Conservation (phyloP, 2,329 filamentous ascomycete species). For the Coniochaeta prunicola region DNA sequence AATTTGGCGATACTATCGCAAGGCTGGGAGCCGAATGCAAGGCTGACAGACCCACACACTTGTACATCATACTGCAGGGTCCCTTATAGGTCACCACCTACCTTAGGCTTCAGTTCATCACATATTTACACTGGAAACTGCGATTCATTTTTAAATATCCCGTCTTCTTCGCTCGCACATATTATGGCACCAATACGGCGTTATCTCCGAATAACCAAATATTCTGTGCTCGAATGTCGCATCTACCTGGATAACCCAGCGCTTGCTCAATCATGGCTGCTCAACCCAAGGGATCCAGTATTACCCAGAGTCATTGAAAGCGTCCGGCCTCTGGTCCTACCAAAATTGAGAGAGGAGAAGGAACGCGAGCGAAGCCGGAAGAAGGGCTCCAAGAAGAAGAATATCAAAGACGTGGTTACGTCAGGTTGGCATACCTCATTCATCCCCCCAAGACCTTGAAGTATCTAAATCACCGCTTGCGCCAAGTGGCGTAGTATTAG, state of each 20-base stretch:
- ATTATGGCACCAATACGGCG: conserved; percentile 80
- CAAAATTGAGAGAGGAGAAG: conserved; percentile 83
- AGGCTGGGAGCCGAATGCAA: background rate
- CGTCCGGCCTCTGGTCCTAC: conserved; percentile 77
- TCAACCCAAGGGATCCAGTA: conserved; percentile 67
- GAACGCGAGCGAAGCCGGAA: conserved; percentile 57
- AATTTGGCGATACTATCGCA: background rate
- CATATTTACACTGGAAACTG: background rate
- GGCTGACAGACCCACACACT: conserved; percentile 1
- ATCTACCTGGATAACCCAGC: conserved; percentile 92
- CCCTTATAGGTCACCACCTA: background rate
- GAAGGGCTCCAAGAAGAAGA: conserved; percentile 64
- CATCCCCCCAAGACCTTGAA: background rate
- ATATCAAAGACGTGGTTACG: conserved; percentile 80
- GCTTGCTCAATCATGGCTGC: conserved; percentile 74
- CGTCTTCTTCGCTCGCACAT: background rate
- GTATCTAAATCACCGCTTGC: background rate
- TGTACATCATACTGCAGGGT: background rate
- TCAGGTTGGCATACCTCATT: conserved; percentile 50
- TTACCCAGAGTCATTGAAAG: conserved; percentile 78
- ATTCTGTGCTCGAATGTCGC: conserved; percentile 91
- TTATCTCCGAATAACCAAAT: conserved; percentile 86
- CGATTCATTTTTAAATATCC: background rate
- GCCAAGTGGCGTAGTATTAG: background rate
- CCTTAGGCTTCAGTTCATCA: background rate